A percentile compares a stretch with the other conserved stretches of the same genome.
Evolutionary conservation across 768 basidiomycete species (phyloP).

Genomic region (Amanita fuliginea): DNA sequence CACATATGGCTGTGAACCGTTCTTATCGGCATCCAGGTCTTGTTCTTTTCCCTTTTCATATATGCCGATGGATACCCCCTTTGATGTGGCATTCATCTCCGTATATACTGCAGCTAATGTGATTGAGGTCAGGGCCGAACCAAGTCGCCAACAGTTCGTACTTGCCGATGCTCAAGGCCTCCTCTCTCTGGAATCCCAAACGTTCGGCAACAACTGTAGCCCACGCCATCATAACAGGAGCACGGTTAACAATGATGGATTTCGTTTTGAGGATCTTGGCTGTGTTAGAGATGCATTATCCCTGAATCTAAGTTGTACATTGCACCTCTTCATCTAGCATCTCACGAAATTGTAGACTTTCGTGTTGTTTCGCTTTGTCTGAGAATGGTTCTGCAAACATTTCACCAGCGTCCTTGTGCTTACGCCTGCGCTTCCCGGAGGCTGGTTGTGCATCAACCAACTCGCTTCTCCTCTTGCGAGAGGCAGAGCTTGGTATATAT

Average conservation of each 20-base stretch:
- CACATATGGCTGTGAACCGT: constrained; percentile 13
- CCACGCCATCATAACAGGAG: constrained; percentile 95
- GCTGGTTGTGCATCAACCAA: constrained; percentile 27
- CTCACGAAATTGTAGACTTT: constrained; percentile 63
- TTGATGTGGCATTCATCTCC: constrained; percentile 82
- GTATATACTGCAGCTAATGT: constrained; percentile 79
- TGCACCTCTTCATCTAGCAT: constrained; percentile 59
- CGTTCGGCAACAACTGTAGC: constrained; percentile 76
- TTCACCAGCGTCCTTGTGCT: constrained; percentile 42
- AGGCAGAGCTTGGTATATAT: constrained; percentile 44
- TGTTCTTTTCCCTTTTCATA: constrained; percentile 67
- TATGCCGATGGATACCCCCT: constrained; percentile 77
- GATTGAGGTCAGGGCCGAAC: neutral
- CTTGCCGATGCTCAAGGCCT: constrained; percentile 83
- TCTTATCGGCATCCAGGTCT: constrained; percentile 27
- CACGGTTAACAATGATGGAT: constrained; percentile 70
- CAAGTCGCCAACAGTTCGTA: neutral
- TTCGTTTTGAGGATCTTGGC: constrained; percentile 48
- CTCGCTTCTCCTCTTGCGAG: constrained; percentile 13
- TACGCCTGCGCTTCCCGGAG: constrained; percentile 44
- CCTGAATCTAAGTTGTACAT: neutral
- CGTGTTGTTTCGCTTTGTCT: constrained; percentile 39
- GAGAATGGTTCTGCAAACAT: constrained; percentile 39
- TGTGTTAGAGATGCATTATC: constrained; percentile 2
- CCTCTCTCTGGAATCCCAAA: constrained; percentile 78